These are phyloP conservation scores for Dryas octopetala DNA, from an alignment of 306 rosid genomes.

Conservation along the genomic window DNA sequence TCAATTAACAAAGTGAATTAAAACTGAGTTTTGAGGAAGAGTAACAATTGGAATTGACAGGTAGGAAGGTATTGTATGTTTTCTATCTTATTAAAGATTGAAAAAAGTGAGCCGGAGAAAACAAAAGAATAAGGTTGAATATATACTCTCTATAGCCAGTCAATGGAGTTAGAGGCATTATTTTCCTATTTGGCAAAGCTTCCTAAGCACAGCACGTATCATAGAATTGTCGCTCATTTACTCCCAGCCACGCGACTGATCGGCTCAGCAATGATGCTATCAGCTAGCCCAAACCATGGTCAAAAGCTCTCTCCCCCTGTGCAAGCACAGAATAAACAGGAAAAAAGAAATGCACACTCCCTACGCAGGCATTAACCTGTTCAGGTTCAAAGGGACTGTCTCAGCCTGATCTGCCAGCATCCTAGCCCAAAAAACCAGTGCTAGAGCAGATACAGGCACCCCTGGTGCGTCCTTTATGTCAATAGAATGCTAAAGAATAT, in stretches of 20 bases:
- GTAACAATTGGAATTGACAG: background rate
- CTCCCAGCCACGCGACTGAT: conserved; percentile 29
- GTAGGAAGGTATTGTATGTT: no score
- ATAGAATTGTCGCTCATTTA: background rate
- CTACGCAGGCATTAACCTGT: conserved; percentile 99
- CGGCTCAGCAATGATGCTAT: conserved; percentile 28
- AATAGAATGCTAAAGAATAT: conserved; percentile 28
- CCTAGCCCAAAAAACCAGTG: conserved; percentile 42
- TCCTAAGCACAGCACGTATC: background rate
- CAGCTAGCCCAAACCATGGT: conserved; percentile 38
- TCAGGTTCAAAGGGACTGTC: conserved; percentile 99
- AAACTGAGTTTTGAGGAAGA: background rate
- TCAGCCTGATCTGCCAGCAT: conserved; percentile 83
- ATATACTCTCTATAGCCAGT: background rate
- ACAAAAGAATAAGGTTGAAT: background rate
- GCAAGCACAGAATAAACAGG: conserved; percentile 42
- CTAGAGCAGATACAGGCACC: conserved; percentile 86
- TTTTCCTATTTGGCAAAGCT: background rate
- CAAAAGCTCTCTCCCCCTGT: conserved; percentile 50
- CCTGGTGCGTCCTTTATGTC: conserved; percentile 88
- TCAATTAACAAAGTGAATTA: no score
- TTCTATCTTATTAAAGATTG: no score
- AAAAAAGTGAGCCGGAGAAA: background rate
- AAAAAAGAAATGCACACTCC: conserved; percentile 87
- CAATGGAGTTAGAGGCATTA: background rate